Evolutionary conservation across 2,329 filamentous ascomycete genomes (phyloP).

Genomic region (Verticillium dahliae): DNA sequence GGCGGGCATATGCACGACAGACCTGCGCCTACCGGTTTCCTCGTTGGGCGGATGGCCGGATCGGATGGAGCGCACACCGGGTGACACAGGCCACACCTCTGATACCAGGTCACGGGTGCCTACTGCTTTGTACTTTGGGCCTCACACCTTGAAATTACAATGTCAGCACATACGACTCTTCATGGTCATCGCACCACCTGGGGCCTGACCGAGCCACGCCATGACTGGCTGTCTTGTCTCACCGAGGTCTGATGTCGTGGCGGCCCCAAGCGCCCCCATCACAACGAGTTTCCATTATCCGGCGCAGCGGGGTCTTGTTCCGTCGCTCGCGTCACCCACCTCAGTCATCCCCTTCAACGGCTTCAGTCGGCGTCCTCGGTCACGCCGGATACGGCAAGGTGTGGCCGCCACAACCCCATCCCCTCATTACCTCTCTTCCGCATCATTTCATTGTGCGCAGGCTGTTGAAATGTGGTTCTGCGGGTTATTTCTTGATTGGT

Average conservation of each 20-base stretch:
- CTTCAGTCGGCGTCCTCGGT: background rate
- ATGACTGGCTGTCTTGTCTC: background rate
- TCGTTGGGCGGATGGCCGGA: background rate
- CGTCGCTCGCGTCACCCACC: background rate
- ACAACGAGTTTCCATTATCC: background rate
- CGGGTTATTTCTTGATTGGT: background rate
- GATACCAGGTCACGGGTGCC: background rate
- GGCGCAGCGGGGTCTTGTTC: background rate
- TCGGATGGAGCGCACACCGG: background rate
- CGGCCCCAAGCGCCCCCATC: background rate
- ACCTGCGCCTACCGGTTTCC: conserved; percentile 6
- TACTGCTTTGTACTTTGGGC: background rate
- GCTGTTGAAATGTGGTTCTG: background rate
- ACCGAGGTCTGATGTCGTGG: background rate
- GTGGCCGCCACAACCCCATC: conserved; percentile 1
- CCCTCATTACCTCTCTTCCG: background rate
- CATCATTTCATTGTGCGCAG: background rate
- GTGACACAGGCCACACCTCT: background rate
- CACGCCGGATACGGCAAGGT: conserved; percentile 1
- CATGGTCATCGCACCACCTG: background rate
- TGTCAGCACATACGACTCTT: background rate
- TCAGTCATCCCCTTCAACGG: background rate
- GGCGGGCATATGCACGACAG: conserved; percentile 14
- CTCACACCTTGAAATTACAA: background rate
- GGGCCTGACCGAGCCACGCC: background rate